Base-by-base conservation (phyloP, 257 asterid species). In the Lycium ferocissimum region DNA sequence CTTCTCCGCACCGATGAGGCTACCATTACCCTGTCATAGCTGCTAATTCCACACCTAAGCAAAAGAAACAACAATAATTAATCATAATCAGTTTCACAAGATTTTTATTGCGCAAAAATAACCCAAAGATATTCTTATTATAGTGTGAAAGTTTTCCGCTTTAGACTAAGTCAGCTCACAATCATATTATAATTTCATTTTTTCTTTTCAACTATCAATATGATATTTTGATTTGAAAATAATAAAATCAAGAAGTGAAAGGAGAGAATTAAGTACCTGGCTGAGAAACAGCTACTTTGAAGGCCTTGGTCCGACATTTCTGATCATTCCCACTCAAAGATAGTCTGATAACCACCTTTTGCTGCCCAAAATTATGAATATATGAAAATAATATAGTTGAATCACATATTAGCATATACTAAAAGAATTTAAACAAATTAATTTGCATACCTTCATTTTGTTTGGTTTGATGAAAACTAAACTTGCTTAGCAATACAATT, bases 31-130 rank as follows among this genome's bases (percentile, higher is more conserved):
- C 81, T n/a, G 40, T 35, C 20, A 63, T 22, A 22, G 63, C 15
- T 45, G 85, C 85, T 6, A 79, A 82, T 43, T 62, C 85, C 45
- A 82, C 85, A 8, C 85, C 85, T 82, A 18, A 20, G 38, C 15
- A 82, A 71, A 3, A 0, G 15, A 11, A 40, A 26, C 33, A 26
- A 26, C 33, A 26, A 26, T 26, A 26, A 26, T 26, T 26, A 26
- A 26, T 26, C 33, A 0, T 26, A 26, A 26, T 26, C 33, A 26
- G 33, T 26, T 26, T 26, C 33, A 26, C 33, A 1, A 26, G 33
- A 26, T 26, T 26, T 26, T 26, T 26, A 26, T 26, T 26, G 33
- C 33, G 33, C 33, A 26, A 26, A n/a, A 26, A 26, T 26, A 26
- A 26, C 33, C 33, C 33, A 26, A 26, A 26, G 33, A 26, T 26